Percentiles rank a stretch among this genome's conserved stretches.
phyloP scores from a whole-genome alignment of 2,329 filamentous ascomycete species.

The Arthroderma uncinatum region DNA sequence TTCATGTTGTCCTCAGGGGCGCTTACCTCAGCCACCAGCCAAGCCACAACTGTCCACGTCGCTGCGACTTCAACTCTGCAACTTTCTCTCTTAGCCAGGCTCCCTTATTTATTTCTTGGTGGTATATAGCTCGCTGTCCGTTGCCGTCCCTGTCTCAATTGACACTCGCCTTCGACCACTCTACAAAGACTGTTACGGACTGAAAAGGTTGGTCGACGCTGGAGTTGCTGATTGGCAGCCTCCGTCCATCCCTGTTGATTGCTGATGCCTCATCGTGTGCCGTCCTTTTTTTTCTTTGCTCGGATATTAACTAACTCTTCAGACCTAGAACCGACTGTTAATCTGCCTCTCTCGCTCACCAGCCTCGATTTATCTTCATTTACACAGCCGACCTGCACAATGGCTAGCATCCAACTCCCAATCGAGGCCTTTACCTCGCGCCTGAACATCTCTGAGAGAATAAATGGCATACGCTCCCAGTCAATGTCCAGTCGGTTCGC shows the following conservation, averaged over 20 bases:
- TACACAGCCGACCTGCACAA: slow-evolving; percentile 31
- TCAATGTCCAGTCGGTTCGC: slow-evolving; percentile 73
- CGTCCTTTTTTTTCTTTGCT: background rate
- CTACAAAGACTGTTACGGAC: background rate
- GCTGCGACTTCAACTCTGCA: background rate
- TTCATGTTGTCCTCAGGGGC: background rate
- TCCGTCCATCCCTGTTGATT: background rate
- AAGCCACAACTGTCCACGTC: slow-evolving; percentile 2
- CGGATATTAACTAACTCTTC: background rate
- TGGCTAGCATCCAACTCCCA: slow-evolving; percentile 86
- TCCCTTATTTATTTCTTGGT: background rate
- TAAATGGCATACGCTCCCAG: slow-evolving; percentile 69
- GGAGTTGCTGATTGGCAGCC: background rate
- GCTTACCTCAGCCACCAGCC: background rate
- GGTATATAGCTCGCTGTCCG: background rate
- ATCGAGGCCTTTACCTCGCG: slow-evolving; percentile 84
- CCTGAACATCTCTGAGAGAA: slow-evolving; percentile 74
- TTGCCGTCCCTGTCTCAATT: background rate
- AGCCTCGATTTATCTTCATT: background rate
- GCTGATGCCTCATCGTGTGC: background rate
- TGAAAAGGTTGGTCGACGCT: background rate
- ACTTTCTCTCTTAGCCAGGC: background rate
- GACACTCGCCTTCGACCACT: background rate
- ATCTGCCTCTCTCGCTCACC: background rate
- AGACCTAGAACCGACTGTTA: background rate